Base-by-base conservation (phyloP, 225 moss, liverwort and hornwort species). In the Physcomitrium patens region DNA sequence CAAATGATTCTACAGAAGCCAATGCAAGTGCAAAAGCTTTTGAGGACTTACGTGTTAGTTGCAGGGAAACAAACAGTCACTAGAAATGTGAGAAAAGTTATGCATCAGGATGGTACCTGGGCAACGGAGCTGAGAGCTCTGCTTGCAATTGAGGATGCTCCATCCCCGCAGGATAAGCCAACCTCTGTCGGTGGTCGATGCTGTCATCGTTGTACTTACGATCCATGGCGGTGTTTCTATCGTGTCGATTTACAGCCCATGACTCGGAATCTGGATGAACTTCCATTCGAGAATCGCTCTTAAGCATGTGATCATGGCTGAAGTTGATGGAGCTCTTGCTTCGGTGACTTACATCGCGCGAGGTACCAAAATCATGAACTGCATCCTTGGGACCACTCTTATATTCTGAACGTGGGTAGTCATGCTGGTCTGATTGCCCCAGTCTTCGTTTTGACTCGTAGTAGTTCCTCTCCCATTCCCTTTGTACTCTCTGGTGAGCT, bases 391-490 rank as follows among this genome's bases (percentile, higher is more conserved):
- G 15, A 11, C 12, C 46, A 57, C 31, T 37, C 31, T 10, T 16
- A 11, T 70, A 28, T 1, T 50, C 50, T 17, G 44, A 31, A 17
- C 7, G 11, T 61, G 44, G 8, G 5, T 59, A 59, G 3, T 45
- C 59, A 44, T 15, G 61, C 3, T 63, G 52, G 20, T 23, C 70
- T 13, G 27, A 74, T 62, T 41, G 50, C 60, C 67, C 65, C 71
- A 45, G 20, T 61, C 51, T 66, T 16, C 60, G 43, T 45, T 76
- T 70, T 3, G 80, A 67, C 65, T 76, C 65, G 24, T 67, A 52
- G 52, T 81, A 81, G 23, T 76, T 81, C 66, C 60, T 76, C 80
- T 76, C 70, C 80, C 71, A 71, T 42, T 81, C 80, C 71, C 71
- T 58, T 67, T 81, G 80, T 60, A 81, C 71, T 70, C 71, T 71